Evolutionary conservation across 495 filamentous ascomycete species (phyloP), one percentile per base, ranked within the genome.

Genomic region (Lineolata rhizophorae): DNA sequence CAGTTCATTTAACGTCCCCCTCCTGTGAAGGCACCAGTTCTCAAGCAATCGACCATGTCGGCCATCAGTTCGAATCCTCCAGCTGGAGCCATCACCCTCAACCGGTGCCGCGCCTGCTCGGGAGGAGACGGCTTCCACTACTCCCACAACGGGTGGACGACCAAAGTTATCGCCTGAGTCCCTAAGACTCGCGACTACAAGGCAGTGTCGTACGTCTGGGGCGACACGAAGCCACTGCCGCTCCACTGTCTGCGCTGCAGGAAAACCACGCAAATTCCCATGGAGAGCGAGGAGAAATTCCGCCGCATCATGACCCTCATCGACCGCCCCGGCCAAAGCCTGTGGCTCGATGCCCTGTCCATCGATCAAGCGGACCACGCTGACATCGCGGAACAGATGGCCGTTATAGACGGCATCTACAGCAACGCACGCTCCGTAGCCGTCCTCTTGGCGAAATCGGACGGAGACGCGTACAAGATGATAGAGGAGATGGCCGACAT

Each of bases 161-260:
- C 22, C 6, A 25, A 6, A 6, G 22, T 25, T n/a, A 25, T 25
- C 22, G 22, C 22, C 22, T 6, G 22, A 6, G n/a, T 25, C 6
- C 22, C 22, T 6, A 25, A 25, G 22, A 6, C 22, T 6, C 6
- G 22, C 22, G 22, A 25, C 6, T 30, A 30, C 27, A 6, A 30
- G 5, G 27, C 27, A 5, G 16, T 30, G 16, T 30, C 27, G 16
- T 30, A 30, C 16, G 27, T 30, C 6, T 30, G 27, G 27, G 27
- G 27, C 14, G 8, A 30, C 8, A 30, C 27, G 9, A 17, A 5
- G 8, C 8, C 8, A 6, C 27, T 8, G 6, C 6, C 6, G 27
- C 10, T 30, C 8, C 16, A 30, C 16, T 30, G 27, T 14, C 8
- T 14, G 9, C 14, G 5, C 9, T 30, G 27, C 27, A 16, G 27